Evolutionary conservation across 164 flowering plant genomes (phyloP), one percentile per base, ranked within the genome.

Genomic region (Vitis rupestris): DNA sequence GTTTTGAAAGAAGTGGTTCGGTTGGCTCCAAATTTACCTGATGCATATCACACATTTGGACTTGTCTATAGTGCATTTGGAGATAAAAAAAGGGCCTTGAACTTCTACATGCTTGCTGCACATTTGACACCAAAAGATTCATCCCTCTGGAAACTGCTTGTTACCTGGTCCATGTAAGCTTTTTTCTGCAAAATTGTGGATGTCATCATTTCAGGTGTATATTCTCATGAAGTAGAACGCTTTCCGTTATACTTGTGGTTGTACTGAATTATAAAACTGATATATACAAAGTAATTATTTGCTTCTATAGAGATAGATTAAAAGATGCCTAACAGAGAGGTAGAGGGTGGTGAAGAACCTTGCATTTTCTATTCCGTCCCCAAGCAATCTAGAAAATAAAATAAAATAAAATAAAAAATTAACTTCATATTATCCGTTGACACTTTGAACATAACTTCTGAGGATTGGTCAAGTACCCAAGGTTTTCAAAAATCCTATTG

Each of bases 31-130:
- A 82, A 83, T 79, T 75, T 86, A 50, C 77, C 92, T 29, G 91
- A 90, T 72, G 63, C 96, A 14, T 92, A 76, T 67, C 84, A 85
- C 65, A 88, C 80, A 27, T 88, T 90, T 75, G 97, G 96, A 59
- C 87, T 84, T 68, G 81, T 87, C 3, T 79, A 90, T 70, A 74
- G 70, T 49, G 82, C 76, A 61, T 77, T 75, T 65, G 87, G 87
- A 17, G 83, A 90, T 65, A 74, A 80, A 17, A 84, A 74, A 63
- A 86, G 64, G 62, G 86, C 92, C 15, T 64, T 84, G 64, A 79
- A 75, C 56, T 86, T 80, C 60, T 90, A 87, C 81, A 82, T 84
- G 86, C 62, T 92, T 60, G 91, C 94, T 59, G 93, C 93, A 64
- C 76, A 71, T 79, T 73, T 89, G 60, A 72, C 74, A 3, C 92